Percentiles rank a stretch among this genome's conserved stretches.
These are phyloP conservation scores for Coemansia sp. DNA, from an alignment of 192 early-diverging fungal genomes.

Conservation along the genomic window DNA sequence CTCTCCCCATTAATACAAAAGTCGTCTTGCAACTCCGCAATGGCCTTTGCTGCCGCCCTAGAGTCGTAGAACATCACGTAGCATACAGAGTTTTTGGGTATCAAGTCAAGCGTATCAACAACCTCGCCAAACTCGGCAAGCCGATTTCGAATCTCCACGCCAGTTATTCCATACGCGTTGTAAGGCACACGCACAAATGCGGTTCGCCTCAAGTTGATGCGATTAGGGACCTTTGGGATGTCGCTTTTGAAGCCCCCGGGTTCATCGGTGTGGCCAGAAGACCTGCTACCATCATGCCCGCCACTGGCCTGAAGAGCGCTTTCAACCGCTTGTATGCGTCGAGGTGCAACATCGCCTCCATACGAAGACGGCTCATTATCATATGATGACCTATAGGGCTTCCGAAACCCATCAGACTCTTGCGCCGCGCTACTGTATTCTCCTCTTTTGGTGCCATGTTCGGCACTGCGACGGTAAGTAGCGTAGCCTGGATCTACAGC, in stretches of 20 bases:
- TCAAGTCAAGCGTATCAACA: constrained; percentile 10
- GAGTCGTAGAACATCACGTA: constrained; percentile 43
- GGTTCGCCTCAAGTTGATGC: constrained; percentile 15
- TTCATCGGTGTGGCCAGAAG: neutral
- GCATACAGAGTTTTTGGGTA: constrained; percentile 12
- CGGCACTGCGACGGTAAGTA: neutral
- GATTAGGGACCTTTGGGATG: constrained; percentile 1
- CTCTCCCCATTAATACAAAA: constrained; percentile 2
- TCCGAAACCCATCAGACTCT: neutral
- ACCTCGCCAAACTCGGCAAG: constrained; percentile 31
- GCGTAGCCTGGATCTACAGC: neutral
- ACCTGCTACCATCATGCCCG: neutral
- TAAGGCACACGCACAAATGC: constrained; percentile 18
- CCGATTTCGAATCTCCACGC: constrained; percentile 1
- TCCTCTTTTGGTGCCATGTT: neutral
- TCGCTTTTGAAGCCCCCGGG: constrained; percentile 6
- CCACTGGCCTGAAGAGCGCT: neutral
- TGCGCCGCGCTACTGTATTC: neutral
- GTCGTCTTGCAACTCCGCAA: neutral
- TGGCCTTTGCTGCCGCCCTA: constrained; percentile 6
- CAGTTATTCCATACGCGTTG: neutral
- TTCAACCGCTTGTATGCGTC: too few species aligned
- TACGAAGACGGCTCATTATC: neutral
- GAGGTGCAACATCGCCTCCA: neutral
- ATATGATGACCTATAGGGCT: neutral